phyloP scores from a whole-genome alignment of 495 filamentous ascomycete species.

The Aspergillus sparsus region DNA sequence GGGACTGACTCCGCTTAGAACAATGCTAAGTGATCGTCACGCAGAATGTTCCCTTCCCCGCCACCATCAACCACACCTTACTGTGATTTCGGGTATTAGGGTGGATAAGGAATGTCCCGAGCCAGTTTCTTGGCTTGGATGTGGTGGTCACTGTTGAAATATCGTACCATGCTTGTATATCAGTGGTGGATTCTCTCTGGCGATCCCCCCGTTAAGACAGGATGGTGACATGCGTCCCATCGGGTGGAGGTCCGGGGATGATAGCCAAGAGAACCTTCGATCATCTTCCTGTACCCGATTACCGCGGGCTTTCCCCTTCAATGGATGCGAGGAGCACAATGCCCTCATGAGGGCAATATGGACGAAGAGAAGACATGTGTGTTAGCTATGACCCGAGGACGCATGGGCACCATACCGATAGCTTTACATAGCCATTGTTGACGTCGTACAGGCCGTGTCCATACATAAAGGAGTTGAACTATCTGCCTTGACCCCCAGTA shows the following conservation, averaged over 20 bases:
- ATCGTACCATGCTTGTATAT: not conserved
- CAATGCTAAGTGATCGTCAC: not conserved
- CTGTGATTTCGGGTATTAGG: not conserved
- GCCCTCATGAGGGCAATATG: constrained; percentile 5
- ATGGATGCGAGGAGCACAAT: not conserved
- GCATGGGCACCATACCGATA: not conserved
- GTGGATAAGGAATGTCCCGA: constrained; percentile 6
- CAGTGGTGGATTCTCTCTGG: constrained; percentile 17
- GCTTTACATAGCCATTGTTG: constrained; percentile 4
- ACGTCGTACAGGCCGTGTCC: constrained; percentile 10
- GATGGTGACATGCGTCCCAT: not conserved
- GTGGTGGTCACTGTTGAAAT: constrained; percentile 1
- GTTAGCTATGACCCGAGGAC: constrained; percentile 1
- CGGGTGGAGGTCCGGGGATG: not conserved
- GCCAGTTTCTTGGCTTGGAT: not conserved
- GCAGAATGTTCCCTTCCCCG: constrained; percentile 3
- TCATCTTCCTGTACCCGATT: constrained; percentile 12
- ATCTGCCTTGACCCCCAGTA: constrained; percentile 4
- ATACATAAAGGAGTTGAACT: constrained; percentile 13
- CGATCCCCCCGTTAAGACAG: constrained; percentile 16
- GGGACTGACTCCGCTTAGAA: not conserved
- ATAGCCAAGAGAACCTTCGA: constrained; percentile 12
- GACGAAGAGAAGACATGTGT: constrained; percentile 4
- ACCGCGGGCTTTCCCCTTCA: not conserved
- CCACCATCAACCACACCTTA: not conserved